Conservation (phyloP, 202 grass and related monocot genomes). For the Bolboschoenoplectus hybrid region DNA sequence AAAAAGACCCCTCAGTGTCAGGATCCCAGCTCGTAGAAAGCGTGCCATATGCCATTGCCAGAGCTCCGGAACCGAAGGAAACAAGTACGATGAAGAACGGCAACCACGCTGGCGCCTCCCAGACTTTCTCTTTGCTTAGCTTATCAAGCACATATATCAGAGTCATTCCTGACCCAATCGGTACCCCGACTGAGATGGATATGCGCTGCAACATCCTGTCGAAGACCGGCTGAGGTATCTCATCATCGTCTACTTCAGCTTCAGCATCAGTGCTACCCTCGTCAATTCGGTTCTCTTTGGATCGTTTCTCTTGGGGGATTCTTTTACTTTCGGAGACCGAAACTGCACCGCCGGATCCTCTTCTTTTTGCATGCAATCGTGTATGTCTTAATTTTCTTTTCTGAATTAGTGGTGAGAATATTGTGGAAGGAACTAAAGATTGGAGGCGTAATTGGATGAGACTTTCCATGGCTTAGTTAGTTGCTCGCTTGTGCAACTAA, state of each 20-base stretch:
- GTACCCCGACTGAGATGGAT: constrained; percentile 53
- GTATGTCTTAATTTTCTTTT: constrained; percentile 1
- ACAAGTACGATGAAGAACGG: constrained; percentile 60
- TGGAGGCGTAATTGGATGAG: constrained; percentile 22
- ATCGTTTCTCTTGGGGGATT: neutral
- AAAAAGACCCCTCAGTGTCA: constrained; percentile 65
- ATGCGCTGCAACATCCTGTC: constrained; percentile 76
- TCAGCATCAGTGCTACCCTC: neutral
- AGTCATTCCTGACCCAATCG: constrained; percentile 63
- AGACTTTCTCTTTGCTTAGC: constrained; percentile 41
- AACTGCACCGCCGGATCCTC: neutral
- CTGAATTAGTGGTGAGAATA: neutral
- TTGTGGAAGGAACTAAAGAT: neutral
- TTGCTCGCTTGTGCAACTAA: neutral
- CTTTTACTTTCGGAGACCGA: neutral
- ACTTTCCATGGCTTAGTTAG: constrained; percentile 29
- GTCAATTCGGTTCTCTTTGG: neutral
- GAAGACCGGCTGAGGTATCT: constrained; percentile 73
- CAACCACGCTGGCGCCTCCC: constrained; percentile 57
- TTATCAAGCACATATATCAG: constrained; percentile 56
- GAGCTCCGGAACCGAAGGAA: constrained; percentile 80
- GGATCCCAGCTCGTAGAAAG: constrained; percentile 85
- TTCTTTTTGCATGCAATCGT: constrained; percentile 24
- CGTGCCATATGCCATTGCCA: constrained; percentile 86
- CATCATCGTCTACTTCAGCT: constrained; percentile 44